phyloP scores from a whole-genome alignment of 2,329 filamentous ascomycete species.

The Coniochaeta pulveracea region DNA sequence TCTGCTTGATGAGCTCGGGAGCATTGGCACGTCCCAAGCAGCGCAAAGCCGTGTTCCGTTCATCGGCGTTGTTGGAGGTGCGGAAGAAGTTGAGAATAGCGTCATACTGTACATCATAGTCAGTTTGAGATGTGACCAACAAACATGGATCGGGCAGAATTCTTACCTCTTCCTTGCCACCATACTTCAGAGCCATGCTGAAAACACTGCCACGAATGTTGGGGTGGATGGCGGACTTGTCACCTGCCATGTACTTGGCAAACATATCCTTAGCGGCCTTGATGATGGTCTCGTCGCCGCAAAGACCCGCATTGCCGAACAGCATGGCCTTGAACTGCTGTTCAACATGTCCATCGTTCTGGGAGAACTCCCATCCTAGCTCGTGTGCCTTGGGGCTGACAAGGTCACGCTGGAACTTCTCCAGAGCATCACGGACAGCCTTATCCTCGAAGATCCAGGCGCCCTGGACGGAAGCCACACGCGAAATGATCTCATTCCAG shows the following conservation, averaged over 20 bases:
- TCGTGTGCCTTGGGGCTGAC: slow-evolving; percentile 72
- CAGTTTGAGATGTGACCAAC: slow-evolving; percentile 10
- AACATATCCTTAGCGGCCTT: slow-evolving; percentile 85
- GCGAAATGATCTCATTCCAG: slow-evolving; percentile 82
- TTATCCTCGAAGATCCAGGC: slow-evolving; percentile 86
- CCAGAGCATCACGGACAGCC: slow-evolving; percentile 60
- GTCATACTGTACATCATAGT: slow-evolving; percentile 50
- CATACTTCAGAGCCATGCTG: slow-evolving; percentile 71
- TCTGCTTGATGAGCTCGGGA: slow-evolving; percentile 70
- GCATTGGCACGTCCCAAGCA: slow-evolving; percentile 68
- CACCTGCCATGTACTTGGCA: slow-evolving; percentile 67
- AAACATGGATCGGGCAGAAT: slow-evolving; percentile 1
- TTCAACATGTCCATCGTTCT: slow-evolving; percentile 75
- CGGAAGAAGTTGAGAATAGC: slow-evolving; percentile 65
- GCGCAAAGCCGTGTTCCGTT: slow-evolving; percentile 85
- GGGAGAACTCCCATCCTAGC: slow-evolving; percentile 78
- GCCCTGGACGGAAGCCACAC: slow-evolving; percentile 65
- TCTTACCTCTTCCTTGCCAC: slow-evolving; percentile 67
- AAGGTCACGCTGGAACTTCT: slow-evolving; percentile 72
- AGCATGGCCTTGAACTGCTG: slow-evolving; percentile 92
- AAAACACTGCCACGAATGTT: slow-evolving; percentile 86
- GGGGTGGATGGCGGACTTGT: slow-evolving; percentile 74
- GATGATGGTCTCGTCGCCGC: slow-evolving; percentile 69
- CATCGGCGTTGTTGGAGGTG: slow-evolving; percentile 65
- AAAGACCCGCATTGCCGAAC: slow-evolving; percentile 72